Evolutionary conservation across 2,329 filamentous ascomycete species (phyloP).

Genomic region (Talaromyces sp.): DNA sequence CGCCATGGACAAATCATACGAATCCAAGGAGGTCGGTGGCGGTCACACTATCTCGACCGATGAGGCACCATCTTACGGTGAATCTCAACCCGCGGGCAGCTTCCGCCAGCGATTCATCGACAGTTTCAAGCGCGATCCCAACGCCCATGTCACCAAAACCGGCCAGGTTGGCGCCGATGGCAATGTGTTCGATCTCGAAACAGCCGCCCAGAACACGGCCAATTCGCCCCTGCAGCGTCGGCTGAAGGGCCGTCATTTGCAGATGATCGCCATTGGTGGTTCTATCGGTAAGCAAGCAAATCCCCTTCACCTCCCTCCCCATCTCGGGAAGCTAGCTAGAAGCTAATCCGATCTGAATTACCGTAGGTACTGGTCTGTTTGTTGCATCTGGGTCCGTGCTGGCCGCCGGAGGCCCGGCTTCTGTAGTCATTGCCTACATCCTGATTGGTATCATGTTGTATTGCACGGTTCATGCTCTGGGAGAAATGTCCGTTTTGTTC

Average conservation of each 20-base stretch:
- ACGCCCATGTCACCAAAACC: constrained; percentile 31
- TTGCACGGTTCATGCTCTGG: constrained; percentile 84
- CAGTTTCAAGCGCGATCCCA: constrained; percentile 44
- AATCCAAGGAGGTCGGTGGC: constrained; percentile 19
- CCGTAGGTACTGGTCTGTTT: constrained; percentile 73
- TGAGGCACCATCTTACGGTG: constrained; percentile 27
- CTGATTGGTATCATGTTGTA: constrained; percentile 84
- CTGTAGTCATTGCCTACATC: constrained; percentile 68
- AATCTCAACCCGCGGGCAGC: constrained; percentile 22
- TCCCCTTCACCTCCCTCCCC: neutral
- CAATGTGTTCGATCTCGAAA: constrained; percentile 59
- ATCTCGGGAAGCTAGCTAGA: neutral
- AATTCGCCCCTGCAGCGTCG: constrained; percentile 69
- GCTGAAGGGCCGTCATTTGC: constrained; percentile 77
- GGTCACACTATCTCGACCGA: constrained; percentile 20
- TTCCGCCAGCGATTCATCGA: constrained; percentile 32
- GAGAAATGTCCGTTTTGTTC: constrained; percentile 85
- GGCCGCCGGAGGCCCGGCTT: constrained; percentile 68
- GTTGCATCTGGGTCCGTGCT: constrained; percentile 73
- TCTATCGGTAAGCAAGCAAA: constrained; percentile 60
- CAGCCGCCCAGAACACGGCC: constrained; percentile 58
- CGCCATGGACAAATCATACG: constrained; percentile 32
- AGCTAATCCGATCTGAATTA: constrained; percentile 12
- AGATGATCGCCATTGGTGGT: constrained; percentile 97
- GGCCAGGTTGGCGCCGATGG: constrained; percentile 47